Base-by-base conservation (phyloP, 108 stramenopile genomes). In the Skeletonema grethae region DNA sequence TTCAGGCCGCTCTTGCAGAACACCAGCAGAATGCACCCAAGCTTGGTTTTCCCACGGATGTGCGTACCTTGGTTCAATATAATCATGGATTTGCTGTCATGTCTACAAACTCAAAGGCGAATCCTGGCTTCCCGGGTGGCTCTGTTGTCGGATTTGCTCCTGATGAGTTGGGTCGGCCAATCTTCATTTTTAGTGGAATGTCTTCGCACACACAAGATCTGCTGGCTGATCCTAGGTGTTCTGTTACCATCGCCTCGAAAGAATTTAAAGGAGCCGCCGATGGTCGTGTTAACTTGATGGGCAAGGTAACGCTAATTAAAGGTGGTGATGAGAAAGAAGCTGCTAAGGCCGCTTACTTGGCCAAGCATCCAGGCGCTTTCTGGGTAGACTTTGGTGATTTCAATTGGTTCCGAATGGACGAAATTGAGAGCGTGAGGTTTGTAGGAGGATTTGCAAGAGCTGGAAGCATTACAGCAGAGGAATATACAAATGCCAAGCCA, bases 341-440 rank as follows among this genome's bases (percentile, higher is more conserved):
- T 16, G 75, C 84, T 29, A 88, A 91, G 57, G 88, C 88, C 56
- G 63, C 82, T 7, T 98, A 97, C 82, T 65, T 93, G 53, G 65
- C 79, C 8, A 97, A 96, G 72, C 98, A 98, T 71, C 95, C 96
- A 3, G 90, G 88, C 4, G 93, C 95, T 1, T 97, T 96, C 74
- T 98, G 98, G 88, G 75, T 94, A 3, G 77, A 96, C 45, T 98
- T 98, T 67, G 97, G 97, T 8, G 97, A 98, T 68, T 97, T 98
- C 70, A 83, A 82, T 35, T 95, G 84, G 85, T 96, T 91, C 73
- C 67, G 87, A 22, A 91, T 96, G 94, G 79, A 88, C 39, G 84
- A 91, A 32, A 91, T 98, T 34, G 72, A 76, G 28, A 76, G 84
- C 41, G 83, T 98, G 22, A 86, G 95, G 8, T 97, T 97, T 75